phyloP scores from a whole-genome alignment of 108 stramenopile species.

The Discostella stelligeroides region DNA sequence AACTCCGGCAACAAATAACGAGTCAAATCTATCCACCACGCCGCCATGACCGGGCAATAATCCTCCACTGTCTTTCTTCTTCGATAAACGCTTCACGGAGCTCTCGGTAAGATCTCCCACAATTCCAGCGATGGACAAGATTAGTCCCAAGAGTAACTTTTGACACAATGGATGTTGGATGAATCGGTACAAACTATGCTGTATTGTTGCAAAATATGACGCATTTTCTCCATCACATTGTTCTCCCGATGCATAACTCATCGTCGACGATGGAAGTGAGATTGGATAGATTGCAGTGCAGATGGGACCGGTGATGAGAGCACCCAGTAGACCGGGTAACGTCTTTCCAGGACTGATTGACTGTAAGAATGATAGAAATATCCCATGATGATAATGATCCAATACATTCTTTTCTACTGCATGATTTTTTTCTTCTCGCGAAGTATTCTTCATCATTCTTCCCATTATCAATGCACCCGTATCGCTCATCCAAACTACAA shows the following conservation, averaged over 20 bases:
- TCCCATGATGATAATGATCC: slow-evolving; percentile 1
- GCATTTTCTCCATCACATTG: slow-evolving; percentile 4
- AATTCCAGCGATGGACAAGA: slow-evolving; percentile 66
- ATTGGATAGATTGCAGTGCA: slow-evolving; percentile 40
- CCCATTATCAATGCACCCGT: slow-evolving; percentile 77
- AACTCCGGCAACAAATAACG: slow-evolving; percentile 64
- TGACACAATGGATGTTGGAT: slow-evolving; percentile 14
- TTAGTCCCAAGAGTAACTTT: slow-evolving; percentile 49
- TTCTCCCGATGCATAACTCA: background rate
- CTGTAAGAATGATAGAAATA: slow-evolving; percentile 35
- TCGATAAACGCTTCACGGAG: slow-evolving; percentile 67
- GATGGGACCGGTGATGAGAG: slow-evolving; percentile 41
- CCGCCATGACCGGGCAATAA: slow-evolving; percentile 87
- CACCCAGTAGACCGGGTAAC: slow-evolving; percentile 34
- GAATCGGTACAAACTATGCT: slow-evolving; percentile 6
- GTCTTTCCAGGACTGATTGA: slow-evolving; percentile 44
- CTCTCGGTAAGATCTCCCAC: slow-evolving; percentile 81
- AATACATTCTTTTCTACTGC: background rate
- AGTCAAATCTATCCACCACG: slow-evolving; percentile 87
- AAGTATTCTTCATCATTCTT: slow-evolving; percentile 31
- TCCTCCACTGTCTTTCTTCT: slow-evolving; percentile 72
- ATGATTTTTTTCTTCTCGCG: slow-evolving; percentile 10
- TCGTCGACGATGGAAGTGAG: slow-evolving; percentile 6
- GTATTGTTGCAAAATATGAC: slow-evolving; percentile 1
- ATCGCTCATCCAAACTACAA: slow-evolving; percentile 85